Conservation (phyloP, 2,329 filamentous ascomycete genomes). For the Trichoderma sp. region DNA sequence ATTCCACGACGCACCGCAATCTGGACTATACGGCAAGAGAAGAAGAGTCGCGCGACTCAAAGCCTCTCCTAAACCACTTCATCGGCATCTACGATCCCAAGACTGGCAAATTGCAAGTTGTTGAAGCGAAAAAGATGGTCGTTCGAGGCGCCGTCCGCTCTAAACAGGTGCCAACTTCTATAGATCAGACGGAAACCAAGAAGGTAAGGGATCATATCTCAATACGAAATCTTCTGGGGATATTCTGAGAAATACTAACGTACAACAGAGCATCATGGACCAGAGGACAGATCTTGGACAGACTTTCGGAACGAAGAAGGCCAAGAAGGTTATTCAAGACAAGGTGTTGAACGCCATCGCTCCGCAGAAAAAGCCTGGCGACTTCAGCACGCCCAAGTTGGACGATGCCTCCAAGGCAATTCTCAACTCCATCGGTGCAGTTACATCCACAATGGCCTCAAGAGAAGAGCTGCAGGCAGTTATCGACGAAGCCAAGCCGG, state of each 20-base stretch:
- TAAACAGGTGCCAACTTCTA: conserved; percentile 50
- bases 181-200: conserved; percentile 32
- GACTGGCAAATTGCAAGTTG: conserved; percentile 57
- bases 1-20: conserved; percentile 55
- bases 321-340: conserved; percentile 71
- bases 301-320: conserved; percentile 82
- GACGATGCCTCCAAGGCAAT: conserved; percentile 58
- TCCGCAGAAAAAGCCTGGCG: conserved; percentile 37
- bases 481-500: conserved; percentile 67
- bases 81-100: conserved; percentile 62
- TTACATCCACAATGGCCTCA: conserved; percentile 65
- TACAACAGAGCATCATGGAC: conserved; percentile 53
- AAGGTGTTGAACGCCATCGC: conserved; percentile 70
- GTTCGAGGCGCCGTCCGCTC: conserved; percentile 57
- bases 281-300: conserved; percentile 69
- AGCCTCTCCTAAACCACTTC: conserved; percentile 57
- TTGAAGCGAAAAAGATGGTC: conserved; percentile 64
- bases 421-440: conserved; percentile 60
- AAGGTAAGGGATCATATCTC: background rate
- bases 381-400: conserved; percentile 46
- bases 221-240: background rate
- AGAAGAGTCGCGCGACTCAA: conserved; percentile 33
- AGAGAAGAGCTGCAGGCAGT: conserved; percentile 63
- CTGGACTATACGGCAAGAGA: conserved; percentile 61
- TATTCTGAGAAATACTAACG: conserved; percentile 25